Evolutionary conservation across 2,329 filamentous ascomycete species (phyloP), one percentile per base, ranked within the genome.

Genomic region (Acrodontium crateriforme): DNA sequence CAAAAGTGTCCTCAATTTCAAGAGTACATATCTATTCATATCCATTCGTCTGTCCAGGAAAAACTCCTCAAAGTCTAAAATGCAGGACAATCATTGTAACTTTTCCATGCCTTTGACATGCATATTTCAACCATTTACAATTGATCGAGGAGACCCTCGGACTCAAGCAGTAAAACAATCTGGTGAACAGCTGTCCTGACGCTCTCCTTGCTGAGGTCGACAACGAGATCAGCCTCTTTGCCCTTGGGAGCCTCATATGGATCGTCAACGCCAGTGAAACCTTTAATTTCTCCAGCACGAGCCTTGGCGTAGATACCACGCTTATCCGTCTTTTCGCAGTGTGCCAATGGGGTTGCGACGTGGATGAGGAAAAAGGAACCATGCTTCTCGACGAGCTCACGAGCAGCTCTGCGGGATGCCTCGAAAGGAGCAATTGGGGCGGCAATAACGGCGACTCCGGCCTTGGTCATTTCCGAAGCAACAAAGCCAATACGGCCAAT

Each of bases 241-340:
- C 84, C 84, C 42, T 60, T 48, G 7, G 89, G 89, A 13, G 58
- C 53, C 74, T 98, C 89, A 53, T 98, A 98, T 26, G 89, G 85
- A 63, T 95, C 87, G 53, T 95, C 87, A 32, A 98, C 84, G 48
- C 89, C 89, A 6, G 89, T 98, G 70, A 98, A 98, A 40, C 85
- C 85, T 73, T 85, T 89, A 60, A 98, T 91, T 64, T 93, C 80
- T 33, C 89, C 89, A 12, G 67, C 69, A 38, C 89, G 72, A 21
- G 89, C 89, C 54, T 73, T 71, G 41, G 69, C 69, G 60, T 95
- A 98, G 51, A 93, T 76, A 35, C 89, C 89, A 36, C 78, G 71
- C 66, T 83, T 85, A 60, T 98, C 89, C 16, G 83, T 94, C 72
- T 81, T 82, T 70, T 98, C 89, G 53, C 77, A 81, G 63, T 87